Percentiles rank a stretch among this genome's conserved stretches.
Conservation (phyloP, 345 rosid species). For the Erodium maritimum region DNA sequence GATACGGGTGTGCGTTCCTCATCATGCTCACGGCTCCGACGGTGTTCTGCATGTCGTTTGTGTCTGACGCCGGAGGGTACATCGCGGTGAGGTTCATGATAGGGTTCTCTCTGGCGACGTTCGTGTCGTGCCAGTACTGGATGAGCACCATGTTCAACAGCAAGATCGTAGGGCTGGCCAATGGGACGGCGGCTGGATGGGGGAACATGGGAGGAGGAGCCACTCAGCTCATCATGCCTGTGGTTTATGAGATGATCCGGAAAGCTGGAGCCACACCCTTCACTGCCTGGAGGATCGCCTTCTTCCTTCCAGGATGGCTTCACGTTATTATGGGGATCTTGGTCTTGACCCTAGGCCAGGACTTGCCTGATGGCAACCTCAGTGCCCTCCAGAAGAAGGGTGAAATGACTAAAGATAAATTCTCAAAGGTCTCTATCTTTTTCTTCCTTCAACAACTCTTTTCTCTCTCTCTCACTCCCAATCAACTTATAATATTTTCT, state of each 20-base stretch:
- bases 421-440: conserved; percentile 21
- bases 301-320: not conserved
- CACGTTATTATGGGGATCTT: conserved; percentile 33
- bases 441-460: no score
- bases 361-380: conserved; percentile 40
- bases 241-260: not conserved
- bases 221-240: not conserved
- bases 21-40: conserved; percentile 26
- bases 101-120: not conserved
- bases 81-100: conserved; percentile 8
- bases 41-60: conserved; percentile 27
- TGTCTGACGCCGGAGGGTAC: conserved; percentile 19
- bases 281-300: not conserved
- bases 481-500: no score
- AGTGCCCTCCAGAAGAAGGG: conserved; percentile 31
- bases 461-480: not conserved
- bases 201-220: not conserved
- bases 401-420: conserved; percentile 25
- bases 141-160: not conserved
- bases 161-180: not conserved
- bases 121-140: not conserved
- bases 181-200: not conserved
- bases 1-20: conserved; percentile 23
- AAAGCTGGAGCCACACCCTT: not conserved
- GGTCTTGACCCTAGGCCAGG: conserved; percentile 38